phyloP scores from a whole-genome alignment of 2,329 filamentous ascomycete species.

The Sclerotinia sclerotiorum region DNA sequence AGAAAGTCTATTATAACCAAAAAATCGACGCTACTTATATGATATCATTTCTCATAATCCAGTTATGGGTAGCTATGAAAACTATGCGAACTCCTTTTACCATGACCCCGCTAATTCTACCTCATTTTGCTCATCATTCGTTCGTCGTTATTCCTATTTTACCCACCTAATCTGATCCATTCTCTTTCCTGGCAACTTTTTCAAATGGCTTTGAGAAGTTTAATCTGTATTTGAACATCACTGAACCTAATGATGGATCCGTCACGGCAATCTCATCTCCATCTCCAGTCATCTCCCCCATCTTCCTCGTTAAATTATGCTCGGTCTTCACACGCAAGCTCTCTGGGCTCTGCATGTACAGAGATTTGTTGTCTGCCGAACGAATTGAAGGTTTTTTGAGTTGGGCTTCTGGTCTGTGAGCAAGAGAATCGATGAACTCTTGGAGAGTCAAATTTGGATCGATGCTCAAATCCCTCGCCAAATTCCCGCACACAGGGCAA shows the following conservation, averaged over 20 bases:
- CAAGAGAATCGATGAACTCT: slow-evolving; percentile 82
- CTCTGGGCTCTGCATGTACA: slow-evolving; percentile 86
- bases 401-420: slow-evolving; percentile 82
- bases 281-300: slow-evolving; percentile 72
- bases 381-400: slow-evolving; percentile 90
- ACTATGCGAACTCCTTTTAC: slow-evolving; percentile 18
- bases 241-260: slow-evolving; percentile 75
- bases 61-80: slow-evolving; percentile 8
- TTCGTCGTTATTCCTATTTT: neutral
- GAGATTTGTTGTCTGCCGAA: slow-evolving; percentile 74
- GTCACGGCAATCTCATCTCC: slow-evolving; percentile 91
- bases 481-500: slow-evolving; percentile 88
- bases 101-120: neutral
- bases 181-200: neutral
- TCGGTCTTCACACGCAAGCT: slow-evolving; percentile 82
- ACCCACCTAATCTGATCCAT: neutral
- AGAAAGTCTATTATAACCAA: slow-evolving; percentile 13
- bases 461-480: slow-evolving; percentile 72
- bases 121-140: slow-evolving; percentile 10
- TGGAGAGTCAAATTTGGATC: slow-evolving; percentile 71
- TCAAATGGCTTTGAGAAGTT: slow-evolving; percentile 34
- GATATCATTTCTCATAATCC: slow-evolving; percentile 10
- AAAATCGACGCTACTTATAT: slow-evolving; percentile 17
- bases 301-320: slow-evolving; percentile 75
- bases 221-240: slow-evolving; percentile 40